A percentile compares a stretch with the other conserved stretches of the same genome.
Conservation (phyloP, 768 basidiomycete species). For the Trametes sanguinea region DNA sequence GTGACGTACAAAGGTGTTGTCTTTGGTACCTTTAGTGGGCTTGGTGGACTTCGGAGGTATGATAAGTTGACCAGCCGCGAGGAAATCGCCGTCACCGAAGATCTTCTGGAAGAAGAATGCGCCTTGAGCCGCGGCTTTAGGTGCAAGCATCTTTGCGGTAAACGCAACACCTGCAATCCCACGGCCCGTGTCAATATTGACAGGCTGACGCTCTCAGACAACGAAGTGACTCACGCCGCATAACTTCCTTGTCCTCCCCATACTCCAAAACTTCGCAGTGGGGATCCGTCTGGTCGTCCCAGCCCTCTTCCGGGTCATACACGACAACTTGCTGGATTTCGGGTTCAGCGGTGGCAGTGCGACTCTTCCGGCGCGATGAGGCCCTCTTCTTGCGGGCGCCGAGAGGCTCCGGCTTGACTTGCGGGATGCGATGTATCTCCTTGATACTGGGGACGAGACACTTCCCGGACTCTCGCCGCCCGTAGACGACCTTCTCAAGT, state of each 20-base stretch:
- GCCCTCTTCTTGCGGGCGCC: slow-evolving; percentile 41
- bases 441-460: slow-evolving; percentile 66
- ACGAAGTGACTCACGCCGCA: slow-evolving; percentile 62
- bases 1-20: slow-evolving; percentile 86
- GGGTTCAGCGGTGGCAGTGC: slow-evolving; percentile 40
- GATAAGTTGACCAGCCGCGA: slow-evolving; percentile 85
- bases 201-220: background rate
- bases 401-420: slow-evolving; percentile 51
- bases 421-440: slow-evolving; percentile 59
- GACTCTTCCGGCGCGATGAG: slow-evolving; percentile 41
- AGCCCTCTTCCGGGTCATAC: slow-evolving; percentile 61
- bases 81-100: slow-evolving; percentile 87
- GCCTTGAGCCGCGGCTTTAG: slow-evolving; percentile 57
- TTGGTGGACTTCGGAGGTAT: slow-evolving; percentile 83
- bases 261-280: slow-evolving; percentile 71
- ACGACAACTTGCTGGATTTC: slow-evolving; percentile 38
- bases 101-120: slow-evolving; percentile 89
- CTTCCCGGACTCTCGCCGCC: slow-evolving; percentile 52
- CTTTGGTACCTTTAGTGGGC: slow-evolving; percentile 84
- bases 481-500: slow-evolving; percentile 87
- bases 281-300: slow-evolving; percentile 79
- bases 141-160: slow-evolving; percentile 67
- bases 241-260: slow-evolving; percentile 54
- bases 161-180: slow-evolving; percentile 69
- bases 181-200: background rate